Base-by-base conservation (phyloP, 495 filamentous ascomycete species). In the Talaromyces thailandensis region DNA sequence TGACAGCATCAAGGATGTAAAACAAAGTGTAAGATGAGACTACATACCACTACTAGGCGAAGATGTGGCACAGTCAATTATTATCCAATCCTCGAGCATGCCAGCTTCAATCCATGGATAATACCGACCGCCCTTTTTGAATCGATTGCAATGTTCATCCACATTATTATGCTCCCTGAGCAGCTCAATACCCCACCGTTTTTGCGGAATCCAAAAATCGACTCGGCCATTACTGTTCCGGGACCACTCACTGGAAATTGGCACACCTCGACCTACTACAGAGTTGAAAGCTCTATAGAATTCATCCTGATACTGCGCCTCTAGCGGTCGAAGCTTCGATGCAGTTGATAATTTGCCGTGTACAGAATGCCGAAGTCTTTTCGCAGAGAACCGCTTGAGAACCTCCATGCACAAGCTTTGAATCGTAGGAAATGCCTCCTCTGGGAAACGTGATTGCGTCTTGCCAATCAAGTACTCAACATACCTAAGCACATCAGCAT, bases 141-240 rank as follows among this genome's bases (percentile, higher is more conserved):
- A 66, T 62, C 62, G 58, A 40, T 21, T 16, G 45, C 58, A 56
- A 62, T 68, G 64, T 59, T 60, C 62, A 50, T 60, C 45, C 32
- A 70, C 51, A 21, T 56, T 48, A 43, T 63, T 52, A 14, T 66
- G 57, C 16, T 70, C 68, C 35, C 68, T 59, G 18, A 70, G 29
- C 16, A 67, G 40, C 58, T 70, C 66, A 23, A 70, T 61, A 11
- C 56, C 66, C 66, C 68, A 70, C 56, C 60, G 64, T n/a, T 60
- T 63, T 40, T 61, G 56, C 25, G 64, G 60, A 58, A 70, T 67
- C 57, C 32, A 67, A 7, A 32, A 32, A 7, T 32, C 31, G 31
- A 32, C 31, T 8, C 31, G 31, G 31, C 31, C 31, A 32, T 63
- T 50, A 23, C 16, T 26, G 8, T 60, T 62, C 45, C 63, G 62